Percentiles rank a stretch among this genome's conserved stretches.
phyloP scores from a whole-genome alignment of 805 yeast species.

The Saturnispora quitensis region DNA sequence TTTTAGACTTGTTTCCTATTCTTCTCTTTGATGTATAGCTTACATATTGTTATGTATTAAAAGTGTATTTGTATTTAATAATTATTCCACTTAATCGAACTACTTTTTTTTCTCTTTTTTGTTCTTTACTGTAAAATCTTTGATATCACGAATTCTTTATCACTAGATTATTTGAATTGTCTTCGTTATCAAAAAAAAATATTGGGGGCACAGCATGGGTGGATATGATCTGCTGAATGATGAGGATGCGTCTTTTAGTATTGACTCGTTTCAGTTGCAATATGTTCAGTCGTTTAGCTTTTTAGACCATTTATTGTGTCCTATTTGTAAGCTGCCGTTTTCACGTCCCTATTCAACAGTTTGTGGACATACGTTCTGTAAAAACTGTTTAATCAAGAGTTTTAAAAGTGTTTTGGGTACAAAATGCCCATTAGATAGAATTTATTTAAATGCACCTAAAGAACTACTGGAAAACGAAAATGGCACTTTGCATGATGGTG shows the following conservation, averaged over 20 bases:
- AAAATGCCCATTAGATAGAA: slow-evolving; percentile 56
- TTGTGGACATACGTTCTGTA: slow-evolving; percentile 65
- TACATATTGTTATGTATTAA: background rate
- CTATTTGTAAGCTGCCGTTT: slow-evolving; percentile 61
- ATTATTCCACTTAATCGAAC: background rate
- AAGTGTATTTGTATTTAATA: background rate
- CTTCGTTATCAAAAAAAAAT: background rate
- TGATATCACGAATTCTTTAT: background rate
- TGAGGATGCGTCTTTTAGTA: background rate
- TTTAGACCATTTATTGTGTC: slow-evolving; percentile 36
- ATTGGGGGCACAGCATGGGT: background rate
- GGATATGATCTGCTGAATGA: background rate
- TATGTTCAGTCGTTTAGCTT: slow-evolving; percentile 15
- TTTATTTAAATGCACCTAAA: slow-evolving; percentile 27
- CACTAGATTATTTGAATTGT: background rate
- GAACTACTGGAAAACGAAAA: background rate
- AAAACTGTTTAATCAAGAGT: slow-evolving; percentile 41
- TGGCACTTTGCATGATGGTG: background rate
- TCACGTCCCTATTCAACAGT: slow-evolving; percentile 51
- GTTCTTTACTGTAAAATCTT: background rate
- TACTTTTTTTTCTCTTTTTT: too few species aligned
- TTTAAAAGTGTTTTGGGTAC: slow-evolving; percentile 30
- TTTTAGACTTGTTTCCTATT: background rate
- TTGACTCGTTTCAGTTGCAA: slow-evolving; percentile 21
- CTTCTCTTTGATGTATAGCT: background rate